Evolutionary conservation across 176 grass and related monocot species (phyloP).

Genomic region (Secale cereale): DNA sequence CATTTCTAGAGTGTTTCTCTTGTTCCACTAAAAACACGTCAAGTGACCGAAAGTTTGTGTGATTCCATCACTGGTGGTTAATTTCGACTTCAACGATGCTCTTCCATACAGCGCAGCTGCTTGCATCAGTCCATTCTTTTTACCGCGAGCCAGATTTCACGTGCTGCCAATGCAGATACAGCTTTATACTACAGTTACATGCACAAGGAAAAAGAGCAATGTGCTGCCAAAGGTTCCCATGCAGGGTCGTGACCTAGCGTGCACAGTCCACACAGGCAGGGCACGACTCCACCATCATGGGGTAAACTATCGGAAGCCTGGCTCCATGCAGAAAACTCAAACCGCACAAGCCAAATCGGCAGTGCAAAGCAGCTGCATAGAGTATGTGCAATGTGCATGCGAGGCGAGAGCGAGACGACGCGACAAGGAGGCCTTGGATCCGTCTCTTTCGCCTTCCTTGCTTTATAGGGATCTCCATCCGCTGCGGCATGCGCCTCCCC

Average conservation of each 20-base stretch:
- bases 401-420: not conserved
- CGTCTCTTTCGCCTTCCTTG: not conserved
- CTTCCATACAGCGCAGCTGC: not conserved
- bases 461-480: constrained; percentile 16
- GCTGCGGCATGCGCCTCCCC: not conserved
- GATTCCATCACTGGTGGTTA: not conserved
- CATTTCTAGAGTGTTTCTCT: too few species aligned
- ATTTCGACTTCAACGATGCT: not conserved
- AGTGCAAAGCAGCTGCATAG: not conserved
- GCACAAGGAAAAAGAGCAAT: not conserved
- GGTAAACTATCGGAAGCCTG: not conserved
- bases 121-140: not conserved
- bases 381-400: not conserved
- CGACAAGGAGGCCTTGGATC: not conserved
- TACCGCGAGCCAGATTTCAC: not conserved
- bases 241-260: too few species aligned
- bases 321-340: not conserved
- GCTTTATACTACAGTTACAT: not conserved
- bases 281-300: not conserved
- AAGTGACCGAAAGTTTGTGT: too few species aligned
- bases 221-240: not conserved
- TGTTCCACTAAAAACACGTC: too few species aligned
- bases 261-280: not conserved
- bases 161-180: not conserved
- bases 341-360: not conserved